phyloP scores from a whole-genome alignment of 2,329 filamentous ascomycete genomes.

The Colletotrichum trifolii region DNA sequence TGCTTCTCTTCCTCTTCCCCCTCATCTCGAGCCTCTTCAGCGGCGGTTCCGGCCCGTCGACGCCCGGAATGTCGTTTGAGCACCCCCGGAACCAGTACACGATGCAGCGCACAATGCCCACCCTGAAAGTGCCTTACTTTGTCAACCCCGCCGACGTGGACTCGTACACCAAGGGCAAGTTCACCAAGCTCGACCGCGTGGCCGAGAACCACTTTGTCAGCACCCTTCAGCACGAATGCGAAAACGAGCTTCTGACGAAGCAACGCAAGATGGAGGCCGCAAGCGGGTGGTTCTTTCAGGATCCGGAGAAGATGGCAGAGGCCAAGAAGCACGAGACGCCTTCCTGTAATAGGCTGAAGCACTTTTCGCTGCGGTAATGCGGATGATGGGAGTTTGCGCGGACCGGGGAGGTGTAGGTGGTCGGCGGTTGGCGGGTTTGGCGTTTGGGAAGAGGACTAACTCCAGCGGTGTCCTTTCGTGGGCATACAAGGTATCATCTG shows the following conservation, averaged over 20 bases:
- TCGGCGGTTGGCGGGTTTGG: no score
- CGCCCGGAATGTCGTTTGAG: constrained; percentile 83
- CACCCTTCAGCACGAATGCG: constrained; percentile 76
- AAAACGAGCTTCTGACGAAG: constrained; percentile 74
- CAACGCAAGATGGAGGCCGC: constrained; percentile 80
- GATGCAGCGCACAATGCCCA: constrained; percentile 75
- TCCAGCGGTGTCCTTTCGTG: no score
- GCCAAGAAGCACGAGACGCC: constrained; percentile 67
- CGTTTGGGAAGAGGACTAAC: no score
- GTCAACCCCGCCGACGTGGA: constrained; percentile 83
- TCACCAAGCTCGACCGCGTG: constrained; percentile 78
- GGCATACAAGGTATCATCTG: no score
- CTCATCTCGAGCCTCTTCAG: constrained; percentile 84
- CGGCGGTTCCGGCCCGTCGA: constrained; percentile 60
- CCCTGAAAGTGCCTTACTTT: constrained; percentile 83
- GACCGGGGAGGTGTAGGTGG: no score
- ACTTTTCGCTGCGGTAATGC: constrained; percentile 39
- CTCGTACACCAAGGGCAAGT: constrained; percentile 75
- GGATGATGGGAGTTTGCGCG: no score
- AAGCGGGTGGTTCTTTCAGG: constrained; percentile 87
- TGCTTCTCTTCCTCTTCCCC: constrained; percentile 89
- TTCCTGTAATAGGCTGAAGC: constrained; percentile 63
- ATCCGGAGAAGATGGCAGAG: constrained; percentile 80
- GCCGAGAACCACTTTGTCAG: constrained; percentile 81
- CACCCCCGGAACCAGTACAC: constrained; percentile 77